phyloP scores from a whole-genome alignment of 768 basidiomycete genomes.

The Trametes elegans region DNA sequence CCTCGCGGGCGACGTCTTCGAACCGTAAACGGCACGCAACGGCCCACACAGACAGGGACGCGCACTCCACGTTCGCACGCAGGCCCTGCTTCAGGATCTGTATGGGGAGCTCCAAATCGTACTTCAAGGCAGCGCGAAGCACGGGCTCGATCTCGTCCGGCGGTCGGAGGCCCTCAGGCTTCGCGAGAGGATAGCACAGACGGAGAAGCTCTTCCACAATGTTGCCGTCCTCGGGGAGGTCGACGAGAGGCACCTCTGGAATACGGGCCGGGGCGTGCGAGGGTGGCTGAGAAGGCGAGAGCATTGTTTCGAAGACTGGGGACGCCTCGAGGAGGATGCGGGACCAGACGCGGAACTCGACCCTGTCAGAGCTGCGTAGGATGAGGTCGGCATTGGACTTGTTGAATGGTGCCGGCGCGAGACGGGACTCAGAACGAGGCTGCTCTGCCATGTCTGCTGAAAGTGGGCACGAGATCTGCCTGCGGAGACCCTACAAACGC shows the following conservation, averaged over 20 bases:
- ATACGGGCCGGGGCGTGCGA: too few relatives aligned
- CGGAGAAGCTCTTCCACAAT: slow-evolving; percentile 20
- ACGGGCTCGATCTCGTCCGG: background rate
- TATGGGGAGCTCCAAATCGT: slow-evolving; percentile 2
- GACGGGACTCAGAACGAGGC: background rate
- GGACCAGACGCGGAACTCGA: slow-evolving; percentile 16
- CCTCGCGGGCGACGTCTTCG: slow-evolving; percentile 27
- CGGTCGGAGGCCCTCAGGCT: background rate
- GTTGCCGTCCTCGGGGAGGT: slow-evolving; percentile 15
- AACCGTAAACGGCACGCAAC: slow-evolving; percentile 32
- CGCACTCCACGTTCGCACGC: background rate
- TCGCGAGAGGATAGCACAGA: slow-evolving; percentile 19
- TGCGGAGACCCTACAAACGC: too few relatives aligned
- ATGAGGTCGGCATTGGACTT: slow-evolving; percentile 11
- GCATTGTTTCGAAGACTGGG: slow-evolving; percentile 14
- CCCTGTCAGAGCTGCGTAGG: slow-evolving; percentile 11
- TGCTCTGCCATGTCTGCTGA: background rate
- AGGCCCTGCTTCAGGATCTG: background rate
- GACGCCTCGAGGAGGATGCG: slow-evolving; percentile 14
- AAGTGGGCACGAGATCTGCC: too few relatives aligned
- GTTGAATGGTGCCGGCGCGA: slow-evolving; percentile 6
- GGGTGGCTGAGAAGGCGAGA: background rate
- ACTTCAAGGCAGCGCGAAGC: slow-evolving; percentile 9
- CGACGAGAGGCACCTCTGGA: slow-evolving; percentile 1
- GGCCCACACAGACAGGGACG: slow-evolving; percentile 28